Conservation (phyloP, 2,329 filamentous ascomycete genomes). For the Aspergillus intermedius region DNA sequence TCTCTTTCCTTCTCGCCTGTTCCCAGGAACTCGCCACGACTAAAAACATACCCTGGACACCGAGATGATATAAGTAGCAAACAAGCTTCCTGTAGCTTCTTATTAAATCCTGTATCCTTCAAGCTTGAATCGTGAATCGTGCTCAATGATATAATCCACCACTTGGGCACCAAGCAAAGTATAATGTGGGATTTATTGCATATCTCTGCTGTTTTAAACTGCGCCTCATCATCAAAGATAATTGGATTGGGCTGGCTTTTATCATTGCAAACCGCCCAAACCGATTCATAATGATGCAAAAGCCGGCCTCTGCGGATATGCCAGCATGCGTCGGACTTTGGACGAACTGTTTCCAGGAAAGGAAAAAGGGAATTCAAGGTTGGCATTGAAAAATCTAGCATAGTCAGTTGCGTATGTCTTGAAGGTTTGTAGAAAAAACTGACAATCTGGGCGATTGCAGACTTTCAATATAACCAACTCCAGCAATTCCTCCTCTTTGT, state of each 20-base stretch:
- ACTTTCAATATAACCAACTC: conserved; percentile 9
- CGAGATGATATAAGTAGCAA: not conserved
- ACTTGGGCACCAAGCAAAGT: conserved; percentile 6
- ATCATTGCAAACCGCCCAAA: conserved; percentile 4
- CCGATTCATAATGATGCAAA: conserved; percentile 4
- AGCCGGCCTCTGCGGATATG: conserved; percentile 6
- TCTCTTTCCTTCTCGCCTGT: not conserved
- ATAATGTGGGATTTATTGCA: not conserved
- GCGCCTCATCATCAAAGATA: conserved; percentile 1
- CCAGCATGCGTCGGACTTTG: not conserved
- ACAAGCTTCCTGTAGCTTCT: not conserved
- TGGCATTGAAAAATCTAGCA: conserved; percentile 7
- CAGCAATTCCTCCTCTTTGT: conserved; percentile 7
- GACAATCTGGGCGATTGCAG: conserved; percentile 8
- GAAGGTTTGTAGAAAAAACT: not conserved
- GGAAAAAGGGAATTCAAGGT: conserved; percentile 6
- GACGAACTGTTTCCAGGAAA: conserved; percentile 6
- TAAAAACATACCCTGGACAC: not conserved
- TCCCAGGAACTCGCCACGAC: not conserved
- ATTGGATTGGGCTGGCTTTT: not conserved
- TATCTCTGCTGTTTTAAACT: not conserved
- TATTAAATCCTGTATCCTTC: not conserved
- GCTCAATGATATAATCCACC: conserved; percentile 1
- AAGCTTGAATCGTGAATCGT: not conserved
- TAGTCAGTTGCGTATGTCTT: conserved; percentile 2